A percentile compares a stretch with the other conserved stretches of the same genome.
Conservation (phyloP, 2,329 filamentous ascomycete genomes). For the Tolypocladium capitatum region DNA sequence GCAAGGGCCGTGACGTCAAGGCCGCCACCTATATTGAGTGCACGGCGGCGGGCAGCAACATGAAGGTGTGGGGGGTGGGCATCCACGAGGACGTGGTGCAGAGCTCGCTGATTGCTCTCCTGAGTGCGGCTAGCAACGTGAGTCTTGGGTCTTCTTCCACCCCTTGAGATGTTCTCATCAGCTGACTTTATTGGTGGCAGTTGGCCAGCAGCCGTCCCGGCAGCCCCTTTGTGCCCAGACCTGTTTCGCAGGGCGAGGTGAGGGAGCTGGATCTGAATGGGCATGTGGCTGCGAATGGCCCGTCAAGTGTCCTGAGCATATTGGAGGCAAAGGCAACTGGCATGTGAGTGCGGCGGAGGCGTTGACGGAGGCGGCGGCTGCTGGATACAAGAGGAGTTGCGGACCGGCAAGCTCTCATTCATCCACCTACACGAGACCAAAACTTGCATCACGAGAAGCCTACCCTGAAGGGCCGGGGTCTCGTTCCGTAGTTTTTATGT, state of each 20-base stretch:
- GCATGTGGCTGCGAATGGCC: constrained; percentile 1
- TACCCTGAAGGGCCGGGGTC: background rate
- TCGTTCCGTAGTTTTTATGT: background rate
- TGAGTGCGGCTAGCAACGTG: constrained; percentile 78
- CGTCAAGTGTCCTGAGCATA: constrained; percentile 6
- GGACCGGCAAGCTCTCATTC: background rate
- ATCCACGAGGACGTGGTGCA: constrained; percentile 50
- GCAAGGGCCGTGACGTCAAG: constrained; percentile 67
- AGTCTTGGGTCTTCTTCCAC: constrained; percentile 26
- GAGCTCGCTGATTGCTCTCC: constrained; percentile 71
- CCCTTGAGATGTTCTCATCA: background rate
- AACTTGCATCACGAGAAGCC: background rate
- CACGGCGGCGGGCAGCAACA: constrained; percentile 49
- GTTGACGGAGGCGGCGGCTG: background rate
- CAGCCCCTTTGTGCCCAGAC: constrained; percentile 47
- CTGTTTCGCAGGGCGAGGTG: constrained; percentile 23
- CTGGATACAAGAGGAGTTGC: background rate
- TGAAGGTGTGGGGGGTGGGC: constrained; percentile 75
- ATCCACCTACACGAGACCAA: background rate
- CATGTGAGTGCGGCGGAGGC: constrained; percentile 4
- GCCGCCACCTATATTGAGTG: constrained; percentile 95
- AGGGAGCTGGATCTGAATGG: constrained; percentile 6
- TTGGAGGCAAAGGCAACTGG: constrained; percentile 10
- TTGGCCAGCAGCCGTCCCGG: constrained; percentile 59
- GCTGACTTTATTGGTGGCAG: constrained; percentile 1